Evolutionary conservation across 2,329 filamentous ascomycete species (phyloP).

Genomic region (Eutypella sp.): DNA sequence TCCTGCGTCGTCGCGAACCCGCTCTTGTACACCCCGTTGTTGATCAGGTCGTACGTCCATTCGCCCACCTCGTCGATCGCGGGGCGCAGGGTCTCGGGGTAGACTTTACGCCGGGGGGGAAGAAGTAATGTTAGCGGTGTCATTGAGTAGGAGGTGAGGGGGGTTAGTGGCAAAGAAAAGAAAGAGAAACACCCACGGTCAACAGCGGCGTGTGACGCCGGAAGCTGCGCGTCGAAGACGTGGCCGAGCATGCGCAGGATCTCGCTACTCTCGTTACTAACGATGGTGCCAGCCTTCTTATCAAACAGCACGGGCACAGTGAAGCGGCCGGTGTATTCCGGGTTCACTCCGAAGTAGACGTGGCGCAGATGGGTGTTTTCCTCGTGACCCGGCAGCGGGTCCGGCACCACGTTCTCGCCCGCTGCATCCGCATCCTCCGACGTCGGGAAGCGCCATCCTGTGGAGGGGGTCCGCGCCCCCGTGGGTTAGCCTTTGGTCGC

Average conservation of each 20-base stretch:
- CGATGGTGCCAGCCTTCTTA: conserved; percentile 68
- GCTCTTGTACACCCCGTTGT: conserved; percentile 68
- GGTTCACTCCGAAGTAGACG: conserved; percentile 72
- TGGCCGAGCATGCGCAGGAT: conserved; percentile 87
- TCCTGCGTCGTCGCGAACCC: conserved; percentile 82
- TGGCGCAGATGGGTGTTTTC: conserved; percentile 66
- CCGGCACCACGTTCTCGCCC: conserved; percentile 60
- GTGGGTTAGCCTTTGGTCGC: too few species aligned
- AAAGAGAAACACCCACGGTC: background rate
- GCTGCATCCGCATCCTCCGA: conserved; percentile 49
- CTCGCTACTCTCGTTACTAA: conserved; percentile 88
- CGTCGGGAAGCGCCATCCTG: conserved; percentile 80
- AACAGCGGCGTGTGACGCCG: conserved; percentile 52
- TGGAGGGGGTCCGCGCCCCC: too few species aligned
- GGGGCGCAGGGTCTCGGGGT: conserved; percentile 57
- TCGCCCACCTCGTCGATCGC: conserved; percentile 73
- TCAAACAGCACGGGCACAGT: conserved; percentile 87
- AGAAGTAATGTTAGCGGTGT: background rate
- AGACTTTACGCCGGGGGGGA: too few species aligned
- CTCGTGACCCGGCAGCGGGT: conserved; percentile 66
- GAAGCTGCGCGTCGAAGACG: conserved; percentile 71
- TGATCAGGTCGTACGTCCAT: conserved; percentile 74
- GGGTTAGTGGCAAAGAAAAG: background rate
- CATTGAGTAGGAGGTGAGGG: too few species aligned
- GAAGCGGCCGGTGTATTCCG: conserved; percentile 71